These are phyloP conservation scores for Citrus maxima DNA, from an alignment of 345 rosid genomes.

Conservation along the genomic window DNA sequence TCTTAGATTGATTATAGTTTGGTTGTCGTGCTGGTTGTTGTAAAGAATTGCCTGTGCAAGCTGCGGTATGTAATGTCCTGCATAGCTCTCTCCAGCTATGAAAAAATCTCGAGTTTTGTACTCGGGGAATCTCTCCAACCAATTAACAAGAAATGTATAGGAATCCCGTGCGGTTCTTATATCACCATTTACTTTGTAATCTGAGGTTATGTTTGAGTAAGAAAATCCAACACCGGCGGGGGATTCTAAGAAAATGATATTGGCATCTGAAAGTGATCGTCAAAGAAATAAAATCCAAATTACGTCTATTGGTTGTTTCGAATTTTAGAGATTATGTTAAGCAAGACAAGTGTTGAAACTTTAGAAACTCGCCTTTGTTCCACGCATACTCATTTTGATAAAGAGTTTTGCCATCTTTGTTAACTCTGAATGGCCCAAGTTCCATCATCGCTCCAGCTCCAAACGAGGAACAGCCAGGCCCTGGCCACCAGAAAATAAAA, in stretches of 20 bases:
- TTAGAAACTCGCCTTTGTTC: conserved; percentile 10
- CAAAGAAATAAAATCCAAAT: background rate
- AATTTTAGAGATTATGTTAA: background rate
- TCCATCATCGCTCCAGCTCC: conserved; percentile 26
- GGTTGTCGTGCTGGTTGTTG: background rate
- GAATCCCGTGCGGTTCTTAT: conserved; percentile 1
- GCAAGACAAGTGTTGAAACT: too few species aligned
- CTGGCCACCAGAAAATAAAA: background rate
- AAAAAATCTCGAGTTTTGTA: conserved; percentile 11
- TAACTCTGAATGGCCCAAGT: conserved; percentile 23
- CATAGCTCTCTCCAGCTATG: conserved; percentile 15
- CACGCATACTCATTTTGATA: conserved; percentile 9
- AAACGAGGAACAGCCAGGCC: conserved; percentile 20
- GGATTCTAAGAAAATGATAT: conserved; percentile 10
- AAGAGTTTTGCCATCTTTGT: conserved; percentile 17
- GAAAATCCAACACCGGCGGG: conserved; percentile 19
- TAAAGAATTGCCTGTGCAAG: conserved; percentile 4
- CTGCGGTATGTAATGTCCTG: conserved; percentile 10
- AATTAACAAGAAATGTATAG: background rate
- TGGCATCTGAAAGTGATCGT: background rate
- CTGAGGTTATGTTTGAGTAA: conserved; percentile 10
- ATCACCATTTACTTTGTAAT: conserved; percentile 5
- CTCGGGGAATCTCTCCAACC: conserved; percentile 14
- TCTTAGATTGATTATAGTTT: background rate
- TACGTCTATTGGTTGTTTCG: background rate